Evolutionary conservation across 257 asterid species (phyloP).

Genomic region (Solanum appendiculatum): DNA sequence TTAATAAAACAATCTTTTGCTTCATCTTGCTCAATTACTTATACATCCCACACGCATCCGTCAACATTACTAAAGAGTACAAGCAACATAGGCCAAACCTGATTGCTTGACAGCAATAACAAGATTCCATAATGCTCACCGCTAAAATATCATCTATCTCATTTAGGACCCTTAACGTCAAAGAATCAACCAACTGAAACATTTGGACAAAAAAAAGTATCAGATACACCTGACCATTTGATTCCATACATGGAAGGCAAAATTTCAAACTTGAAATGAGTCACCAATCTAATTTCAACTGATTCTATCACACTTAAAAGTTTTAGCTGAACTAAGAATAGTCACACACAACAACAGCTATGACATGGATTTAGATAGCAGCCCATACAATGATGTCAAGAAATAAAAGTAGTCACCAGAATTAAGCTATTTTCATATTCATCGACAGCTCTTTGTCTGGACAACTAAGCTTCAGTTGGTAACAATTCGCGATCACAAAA

Average conservation of each 20-base stretch:
- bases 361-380: neutral
- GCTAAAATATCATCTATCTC: neutral
- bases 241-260: neutral
- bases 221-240: too few species aligned
- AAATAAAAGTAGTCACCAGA: neutral
- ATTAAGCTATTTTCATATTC: too few species aligned
- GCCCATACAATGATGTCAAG: neutral
- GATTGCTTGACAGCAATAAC: neutral
- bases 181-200: neutral
- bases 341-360: neutral
- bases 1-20: neutral
- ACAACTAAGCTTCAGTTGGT: neutral
- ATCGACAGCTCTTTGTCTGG: neutral
- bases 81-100: too few species aligned
- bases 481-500: too few species aligned
- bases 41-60: neutral
- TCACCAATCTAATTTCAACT: neutral
- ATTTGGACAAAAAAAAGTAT: neutral
- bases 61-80: too few species aligned
- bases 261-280: neutral
- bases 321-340: neutral
- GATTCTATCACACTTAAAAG: neutral
- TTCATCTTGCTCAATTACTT: neutral
- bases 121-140: neutral
- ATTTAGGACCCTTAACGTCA: neutral